Conservation (phyloP, 371 early-diverging fungal species). For the Circinella umbellata region DNA sequence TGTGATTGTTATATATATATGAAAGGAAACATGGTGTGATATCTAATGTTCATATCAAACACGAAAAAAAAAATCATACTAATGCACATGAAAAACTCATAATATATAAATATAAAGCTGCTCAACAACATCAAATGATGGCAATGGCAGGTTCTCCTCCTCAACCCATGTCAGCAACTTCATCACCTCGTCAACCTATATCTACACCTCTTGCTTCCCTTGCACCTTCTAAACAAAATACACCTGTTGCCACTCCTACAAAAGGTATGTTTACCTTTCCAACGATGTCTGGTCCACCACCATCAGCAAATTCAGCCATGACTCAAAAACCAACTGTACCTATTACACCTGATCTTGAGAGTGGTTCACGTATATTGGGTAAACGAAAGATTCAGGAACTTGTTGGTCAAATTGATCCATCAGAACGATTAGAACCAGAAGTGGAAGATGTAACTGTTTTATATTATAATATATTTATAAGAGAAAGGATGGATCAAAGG, state of each 20-base stretch:
- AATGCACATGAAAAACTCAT: too few relatives aligned
- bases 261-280: slow-evolving; percentile 19
- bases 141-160: slow-evolving; percentile 7
- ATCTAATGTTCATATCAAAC: neutral
- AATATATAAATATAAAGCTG: neutral
- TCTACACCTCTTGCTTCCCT: slow-evolving; percentile 17
- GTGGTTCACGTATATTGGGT: slow-evolving; percentile 57
- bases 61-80: too few relatives aligned
- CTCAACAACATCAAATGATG: neutral
- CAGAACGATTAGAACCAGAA: slow-evolving; percentile 84
- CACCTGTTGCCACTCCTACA: slow-evolving; percentile 19
- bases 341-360: slow-evolving; percentile 31
- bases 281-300: slow-evolving; percentile 13
- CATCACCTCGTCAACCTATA: slow-evolving; percentile 9
- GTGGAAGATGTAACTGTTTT: slow-evolving; percentile 67
- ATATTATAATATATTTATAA: neutral
- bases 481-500: neutral
- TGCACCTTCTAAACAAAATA: slow-evolving; percentile 20
- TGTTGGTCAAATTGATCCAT: slow-evolving; percentile 87
- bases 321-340: slow-evolving; percentile 9
- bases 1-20: too few relatives aligned
- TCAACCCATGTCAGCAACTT: slow-evolving; percentile 10
- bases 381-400: slow-evolving; percentile 90
- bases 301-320: neutral
- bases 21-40: too few relatives aligned